A percentile compares a stretch with the other conserved stretches of the same genome.
Evolutionary conservation across 2,329 filamentous ascomycete genomes (phyloP).

Genomic region (Lojkania enalia): DNA sequence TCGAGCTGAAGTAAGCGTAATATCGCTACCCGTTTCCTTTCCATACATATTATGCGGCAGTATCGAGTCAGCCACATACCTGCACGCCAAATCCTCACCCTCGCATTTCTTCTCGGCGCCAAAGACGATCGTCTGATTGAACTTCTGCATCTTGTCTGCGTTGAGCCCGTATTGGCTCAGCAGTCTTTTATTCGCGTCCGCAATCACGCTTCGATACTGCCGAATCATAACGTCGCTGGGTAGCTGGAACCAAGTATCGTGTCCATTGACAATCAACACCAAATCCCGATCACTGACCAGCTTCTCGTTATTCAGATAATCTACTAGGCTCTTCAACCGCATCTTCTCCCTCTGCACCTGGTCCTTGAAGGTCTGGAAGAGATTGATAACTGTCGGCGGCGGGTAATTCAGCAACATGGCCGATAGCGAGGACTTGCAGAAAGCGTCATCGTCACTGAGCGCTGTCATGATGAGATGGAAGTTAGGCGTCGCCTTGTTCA

Average conservation of each 20-base stretch:
- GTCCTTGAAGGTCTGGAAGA: slow-evolving; percentile 33
- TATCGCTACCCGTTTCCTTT: slow-evolving; percentile 44
- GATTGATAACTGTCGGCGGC: slow-evolving; percentile 58
- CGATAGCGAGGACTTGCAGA: slow-evolving; percentile 62
- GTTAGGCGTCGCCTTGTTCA: slow-evolving; percentile 40
- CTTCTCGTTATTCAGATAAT: slow-evolving; percentile 53
- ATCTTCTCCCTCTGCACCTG: slow-evolving; percentile 47
- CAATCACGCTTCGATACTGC: slow-evolving; percentile 61
- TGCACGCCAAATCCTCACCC: slow-evolving; percentile 55
- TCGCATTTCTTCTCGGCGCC: slow-evolving; percentile 59
- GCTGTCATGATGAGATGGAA: slow-evolving; percentile 62
- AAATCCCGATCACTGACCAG: slow-evolving; percentile 62
- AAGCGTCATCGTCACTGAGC: slow-evolving; percentile 51
- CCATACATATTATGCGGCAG: slow-evolving; percentile 56
- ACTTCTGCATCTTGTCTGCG: slow-evolving; percentile 25
- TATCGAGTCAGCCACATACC: slow-evolving; percentile 55
- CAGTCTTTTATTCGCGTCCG: slow-evolving; percentile 58
- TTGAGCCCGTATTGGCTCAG: slow-evolving; percentile 52
- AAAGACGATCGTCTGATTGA: slow-evolving; percentile 60
- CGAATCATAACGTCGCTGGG: slow-evolving; percentile 65
- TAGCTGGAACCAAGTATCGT: slow-evolving; percentile 68
- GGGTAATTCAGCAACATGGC: slow-evolving; percentile 64
- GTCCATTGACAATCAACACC: slow-evolving; percentile 65
- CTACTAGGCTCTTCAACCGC: slow-evolving; percentile 50
- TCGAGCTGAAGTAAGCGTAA: slow-evolving; percentile 32